These are phyloP conservation scores for Cryptosporidium sp. DNA, from an alignment of 169 alveolate genomes.

Conservation along the genomic window DNA sequence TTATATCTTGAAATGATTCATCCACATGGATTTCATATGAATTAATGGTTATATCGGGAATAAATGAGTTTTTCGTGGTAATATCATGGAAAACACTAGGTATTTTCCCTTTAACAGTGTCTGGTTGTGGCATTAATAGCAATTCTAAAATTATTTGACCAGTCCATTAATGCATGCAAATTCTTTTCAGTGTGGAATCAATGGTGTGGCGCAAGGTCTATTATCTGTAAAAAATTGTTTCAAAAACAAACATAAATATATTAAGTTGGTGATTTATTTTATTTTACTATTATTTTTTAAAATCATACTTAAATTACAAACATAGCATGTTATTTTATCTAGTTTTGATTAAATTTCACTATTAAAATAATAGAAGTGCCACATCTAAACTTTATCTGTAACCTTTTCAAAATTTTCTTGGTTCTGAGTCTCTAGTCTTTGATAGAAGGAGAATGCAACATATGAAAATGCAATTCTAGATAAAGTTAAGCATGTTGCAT, in stretches of 20 bases:
- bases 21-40: slow-evolving; percentile 20
- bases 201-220: slow-evolving; percentile 16
- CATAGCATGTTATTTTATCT: background rate
- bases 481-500: slow-evolving; percentile 29
- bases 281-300: background rate
- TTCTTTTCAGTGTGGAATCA: background rate
- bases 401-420: background rate
- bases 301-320: background rate
- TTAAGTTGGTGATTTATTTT: background rate
- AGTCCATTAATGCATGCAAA: background rate
- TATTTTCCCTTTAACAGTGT: background rate
- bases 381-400: background rate
- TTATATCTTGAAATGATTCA: background rate
- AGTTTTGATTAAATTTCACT: background rate
- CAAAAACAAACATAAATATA: background rate
- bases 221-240: background rate
- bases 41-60: slow-evolving; percentile 43
- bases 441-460: slow-evolving; percentile 52
- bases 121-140: slow-evolving; percentile 3
- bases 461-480: slow-evolving; percentile 56
- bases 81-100: slow-evolving; percentile 9
- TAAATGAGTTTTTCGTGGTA: slow-evolving; percentile 23
- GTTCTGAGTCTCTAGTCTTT: slow-evolving; percentile 10
- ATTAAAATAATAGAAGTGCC: background rate
- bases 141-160: background rate